A percentile compares a stretch with the other conserved stretches of the same genome.
phyloP scores from a whole-genome alignment of 2,329 filamentous ascomycete species.

The Paecilomyces variotii region DNA sequence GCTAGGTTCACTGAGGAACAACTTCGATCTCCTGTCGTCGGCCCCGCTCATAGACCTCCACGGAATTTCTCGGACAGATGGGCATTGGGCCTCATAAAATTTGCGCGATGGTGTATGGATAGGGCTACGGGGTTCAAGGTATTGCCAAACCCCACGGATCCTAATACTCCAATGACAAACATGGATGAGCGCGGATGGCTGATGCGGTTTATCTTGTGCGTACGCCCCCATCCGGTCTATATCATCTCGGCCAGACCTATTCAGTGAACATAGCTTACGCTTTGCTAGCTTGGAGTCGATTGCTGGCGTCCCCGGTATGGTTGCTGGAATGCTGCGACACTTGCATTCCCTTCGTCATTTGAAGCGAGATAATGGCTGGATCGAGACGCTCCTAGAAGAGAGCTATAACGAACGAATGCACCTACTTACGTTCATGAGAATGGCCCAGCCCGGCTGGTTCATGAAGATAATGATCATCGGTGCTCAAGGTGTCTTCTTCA shows the following conservation, averaged over 20 bases:
- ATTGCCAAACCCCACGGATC: slow-evolving; percentile 43
- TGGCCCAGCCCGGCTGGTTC: slow-evolving; percentile 76
- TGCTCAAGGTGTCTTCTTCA: slow-evolving; percentile 95
- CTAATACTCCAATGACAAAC: slow-evolving; percentile 52
- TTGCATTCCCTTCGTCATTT: slow-evolving; percentile 74
- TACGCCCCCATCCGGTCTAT: neutral
- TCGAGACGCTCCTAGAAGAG: slow-evolving; percentile 84
- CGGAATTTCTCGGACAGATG: slow-evolving; percentile 66
- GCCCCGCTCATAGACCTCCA: slow-evolving; percentile 68
- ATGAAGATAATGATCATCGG: slow-evolving; percentile 89
- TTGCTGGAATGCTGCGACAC: slow-evolving; percentile 88
- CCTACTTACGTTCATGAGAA: slow-evolving; percentile 83
- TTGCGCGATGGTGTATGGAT: slow-evolving; percentile 75
- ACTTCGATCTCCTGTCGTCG: slow-evolving; percentile 56
- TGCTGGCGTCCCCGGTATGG: slow-evolving; percentile 93
- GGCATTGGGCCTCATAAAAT: slow-evolving; percentile 67
- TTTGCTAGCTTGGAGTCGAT: slow-evolving; percentile 64
- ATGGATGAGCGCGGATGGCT: slow-evolving; percentile 83
- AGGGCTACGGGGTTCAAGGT: slow-evolving; percentile 73
- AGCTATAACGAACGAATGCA: slow-evolving; percentile 94
- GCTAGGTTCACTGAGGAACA: slow-evolving; percentile 63
- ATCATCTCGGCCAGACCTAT: neutral
- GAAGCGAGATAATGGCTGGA: slow-evolving; percentile 94
- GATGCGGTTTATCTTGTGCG: slow-evolving; percentile 69
- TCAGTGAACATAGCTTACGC: neutral